Conservation (phyloP, 495 filamentous ascomycete genomes). For the Achaetomiella virescens region DNA sequence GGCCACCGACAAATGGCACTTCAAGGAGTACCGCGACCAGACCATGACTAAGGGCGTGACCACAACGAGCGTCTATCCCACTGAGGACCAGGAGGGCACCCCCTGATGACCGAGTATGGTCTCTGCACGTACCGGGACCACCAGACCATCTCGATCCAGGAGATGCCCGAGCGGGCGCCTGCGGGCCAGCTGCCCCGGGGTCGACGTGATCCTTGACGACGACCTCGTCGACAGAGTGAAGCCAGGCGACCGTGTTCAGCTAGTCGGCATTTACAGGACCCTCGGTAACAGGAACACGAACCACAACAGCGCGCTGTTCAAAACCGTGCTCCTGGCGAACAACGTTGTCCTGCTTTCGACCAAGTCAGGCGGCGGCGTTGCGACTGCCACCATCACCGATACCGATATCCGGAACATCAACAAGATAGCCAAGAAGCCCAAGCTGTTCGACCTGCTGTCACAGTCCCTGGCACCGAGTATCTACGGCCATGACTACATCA, state of each 20-base stretch:
- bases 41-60: slow-evolving; percentile 89
- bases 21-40: slow-evolving; percentile 85
- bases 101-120: slow-evolving; percentile 89
- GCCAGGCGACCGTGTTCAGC: slow-evolving; percentile 90
- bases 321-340: slow-evolving; percentile 88
- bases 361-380: slow-evolving; percentile 91
- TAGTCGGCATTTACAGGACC: slow-evolving; percentile 90
- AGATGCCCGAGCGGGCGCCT: slow-evolving; percentile 97
- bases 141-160: slow-evolving; percentile 96
- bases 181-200: slow-evolving; percentile 93
- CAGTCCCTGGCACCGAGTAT: slow-evolving; percentile 97
- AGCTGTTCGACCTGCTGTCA: slow-evolving; percentile 88
- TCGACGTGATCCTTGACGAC: slow-evolving; percentile 97
- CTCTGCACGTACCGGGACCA: slow-evolving; percentile 95
- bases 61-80: slow-evolving; percentile 86
- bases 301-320: slow-evolving; percentile 82
- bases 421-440: slow-evolving; percentile 91
- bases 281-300: slow-evolving; percentile 90
- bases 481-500: slow-evolving; percentile 95
- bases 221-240: slow-evolving; percentile 94
- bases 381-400: slow-evolving; percentile 89
- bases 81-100: slow-evolving; percentile 79
- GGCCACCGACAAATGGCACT: slow-evolving; percentile 71
- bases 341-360: slow-evolving; percentile 92
- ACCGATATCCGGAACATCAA: slow-evolving; percentile 98